Evolutionary conservation across 2,329 filamentous ascomycete species (phyloP).

Genomic region (Fusarium zealandicum): DNA sequence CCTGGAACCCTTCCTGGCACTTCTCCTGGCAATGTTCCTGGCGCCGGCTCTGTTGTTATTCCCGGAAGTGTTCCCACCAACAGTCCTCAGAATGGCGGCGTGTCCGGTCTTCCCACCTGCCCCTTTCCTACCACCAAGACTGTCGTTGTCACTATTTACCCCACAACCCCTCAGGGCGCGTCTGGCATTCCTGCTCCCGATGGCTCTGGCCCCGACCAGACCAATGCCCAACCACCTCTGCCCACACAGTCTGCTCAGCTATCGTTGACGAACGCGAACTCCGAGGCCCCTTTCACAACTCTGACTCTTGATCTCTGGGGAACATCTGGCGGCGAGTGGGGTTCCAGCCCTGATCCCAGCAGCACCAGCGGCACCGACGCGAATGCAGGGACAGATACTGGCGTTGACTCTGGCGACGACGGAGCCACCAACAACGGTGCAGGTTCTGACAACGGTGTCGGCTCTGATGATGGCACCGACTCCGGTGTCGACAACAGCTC

Average conservation of each 20-base stretch:
- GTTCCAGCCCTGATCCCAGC: slow-evolving; percentile 3
- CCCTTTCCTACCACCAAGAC: slow-evolving; percentile 51
- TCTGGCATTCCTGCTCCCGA: slow-evolving; percentile 23
- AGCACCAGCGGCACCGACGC: slow-evolving; percentile 1
- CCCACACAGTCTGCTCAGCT: slow-evolving; percentile 39
- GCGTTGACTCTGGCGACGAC: slow-evolving; percentile 12
- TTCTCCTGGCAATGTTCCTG: slow-evolving; percentile 14
- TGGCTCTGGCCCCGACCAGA: slow-evolving; percentile 30
- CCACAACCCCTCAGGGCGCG: slow-evolving; percentile 41
- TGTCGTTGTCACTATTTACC: slow-evolving; percentile 57
- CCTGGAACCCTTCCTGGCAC: no score
- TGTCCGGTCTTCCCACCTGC: slow-evolving; percentile 47
- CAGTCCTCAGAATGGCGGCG: slow-evolving; percentile 3
- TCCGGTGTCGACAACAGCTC: neutral
- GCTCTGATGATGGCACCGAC: slow-evolving; percentile 2
- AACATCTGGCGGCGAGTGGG: slow-evolving; percentile 16
- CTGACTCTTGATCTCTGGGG: slow-evolving; percentile 48
- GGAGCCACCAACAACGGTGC: neutral
- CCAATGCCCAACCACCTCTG: slow-evolving; percentile 38
- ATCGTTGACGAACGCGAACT: slow-evolving; percentile 14
- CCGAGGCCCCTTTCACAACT: slow-evolving; percentile 45
- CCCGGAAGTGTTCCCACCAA: neutral
- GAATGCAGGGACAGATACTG: slow-evolving; percentile 6
- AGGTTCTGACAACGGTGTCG: neutral
- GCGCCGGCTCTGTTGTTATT: no score